These are phyloP conservation scores for Xanthoparmelia taractica DNA, from an alignment of 495 filamentous ascomycete genomes.

Conservation along the genomic window DNA sequence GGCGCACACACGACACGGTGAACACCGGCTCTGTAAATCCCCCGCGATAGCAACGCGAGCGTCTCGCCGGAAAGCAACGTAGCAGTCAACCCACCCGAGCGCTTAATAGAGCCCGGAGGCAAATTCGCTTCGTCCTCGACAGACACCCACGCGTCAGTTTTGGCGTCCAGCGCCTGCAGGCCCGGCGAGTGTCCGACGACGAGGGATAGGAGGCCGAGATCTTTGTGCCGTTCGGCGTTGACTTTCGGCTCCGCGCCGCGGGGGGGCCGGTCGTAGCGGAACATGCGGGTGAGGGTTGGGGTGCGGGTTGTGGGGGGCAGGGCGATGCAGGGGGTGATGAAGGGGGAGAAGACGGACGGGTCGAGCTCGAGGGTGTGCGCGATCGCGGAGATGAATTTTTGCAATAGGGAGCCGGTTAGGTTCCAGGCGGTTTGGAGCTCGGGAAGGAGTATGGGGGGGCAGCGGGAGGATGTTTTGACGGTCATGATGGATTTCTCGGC, in stretches of 20 bases:
- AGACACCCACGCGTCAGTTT: conserved; percentile 10
- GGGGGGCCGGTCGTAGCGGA: conserved; percentile 21
- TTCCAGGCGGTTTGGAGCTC: conserved; percentile 15
- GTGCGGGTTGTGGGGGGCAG: conserved; percentile 11
- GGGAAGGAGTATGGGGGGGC: conserved; percentile 6
- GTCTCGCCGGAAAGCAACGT: conserved; percentile 22
- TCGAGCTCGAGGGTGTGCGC: conserved; percentile 11
- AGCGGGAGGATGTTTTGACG: conserved; percentile 14
- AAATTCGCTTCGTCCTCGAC: conserved; percentile 17
- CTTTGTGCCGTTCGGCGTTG: conserved; percentile 24
- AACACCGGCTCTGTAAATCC: conserved; percentile 16
- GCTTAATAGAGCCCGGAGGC: conserved; percentile 3
- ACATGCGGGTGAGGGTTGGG: conserved; percentile 23
- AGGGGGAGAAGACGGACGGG: conserved; percentile 13
- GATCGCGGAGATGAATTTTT: conserved; percentile 6
- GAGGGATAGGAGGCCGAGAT: conserved; percentile 22
- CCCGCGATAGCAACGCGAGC: conserved; percentile 17
- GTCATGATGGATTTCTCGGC: conserved; percentile 23
- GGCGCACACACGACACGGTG: conserved; percentile 23
- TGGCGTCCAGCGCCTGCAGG: conserved; percentile 14
- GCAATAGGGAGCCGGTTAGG: conserved; percentile 20
- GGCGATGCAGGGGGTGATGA: conserved; percentile 16
- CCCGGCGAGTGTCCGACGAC: conserved; percentile 23
- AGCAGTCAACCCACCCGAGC: conserved; percentile 21
- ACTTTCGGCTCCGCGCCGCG: conserved; percentile 10